These are phyloP conservation scores for Auxenochlorella pyrenoidosa DNA, from an alignment of 139 green algal genomes.

Conservation along the genomic window DNA sequence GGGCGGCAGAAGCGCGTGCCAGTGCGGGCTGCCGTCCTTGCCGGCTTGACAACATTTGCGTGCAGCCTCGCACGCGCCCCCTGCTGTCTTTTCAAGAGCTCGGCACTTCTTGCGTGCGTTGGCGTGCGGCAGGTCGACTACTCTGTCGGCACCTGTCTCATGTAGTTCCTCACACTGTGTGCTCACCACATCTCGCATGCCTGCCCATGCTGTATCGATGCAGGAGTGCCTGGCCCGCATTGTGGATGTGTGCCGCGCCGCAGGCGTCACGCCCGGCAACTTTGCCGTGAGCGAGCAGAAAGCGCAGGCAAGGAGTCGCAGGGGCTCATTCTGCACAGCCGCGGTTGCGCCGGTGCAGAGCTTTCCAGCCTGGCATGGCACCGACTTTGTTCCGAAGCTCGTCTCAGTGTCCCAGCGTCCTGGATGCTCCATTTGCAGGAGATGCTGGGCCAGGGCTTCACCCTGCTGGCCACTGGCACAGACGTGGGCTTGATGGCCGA, in stretches of 20 bases:
- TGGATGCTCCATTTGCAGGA: not conserved
- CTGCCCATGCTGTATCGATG: not conserved
- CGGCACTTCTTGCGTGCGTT: too few relatives aligned
- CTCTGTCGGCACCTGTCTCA: too few relatives aligned
- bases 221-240: slow-evolving; percentile 20
- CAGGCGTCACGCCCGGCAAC: slow-evolving; percentile 30
- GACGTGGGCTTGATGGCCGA: slow-evolving; percentile 41
- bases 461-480: slow-evolving; percentile 37
- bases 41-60: too few relatives aligned
- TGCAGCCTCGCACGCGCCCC: too few relatives aligned
- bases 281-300: slow-evolving; percentile 34
- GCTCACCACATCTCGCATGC: not conserved
- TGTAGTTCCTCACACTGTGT: too few relatives aligned
- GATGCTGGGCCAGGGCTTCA: slow-evolving; percentile 32
- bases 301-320: not conserved
- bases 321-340: too few relatives aligned
- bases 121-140: too few relatives aligned
- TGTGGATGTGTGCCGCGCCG: not conserved
- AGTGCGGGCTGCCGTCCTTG: too few relatives aligned
- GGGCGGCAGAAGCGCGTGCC: not conserved
- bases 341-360: too few relatives aligned
- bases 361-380: not conserved
- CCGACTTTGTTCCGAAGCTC: not conserved
- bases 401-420: too few relatives aligned
- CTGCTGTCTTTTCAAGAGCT: too few relatives aligned